These are phyloP conservation scores for Lentinus tigrinus DNA, from an alignment of 768 basidiomycete species.

Conservation along the genomic window DNA sequence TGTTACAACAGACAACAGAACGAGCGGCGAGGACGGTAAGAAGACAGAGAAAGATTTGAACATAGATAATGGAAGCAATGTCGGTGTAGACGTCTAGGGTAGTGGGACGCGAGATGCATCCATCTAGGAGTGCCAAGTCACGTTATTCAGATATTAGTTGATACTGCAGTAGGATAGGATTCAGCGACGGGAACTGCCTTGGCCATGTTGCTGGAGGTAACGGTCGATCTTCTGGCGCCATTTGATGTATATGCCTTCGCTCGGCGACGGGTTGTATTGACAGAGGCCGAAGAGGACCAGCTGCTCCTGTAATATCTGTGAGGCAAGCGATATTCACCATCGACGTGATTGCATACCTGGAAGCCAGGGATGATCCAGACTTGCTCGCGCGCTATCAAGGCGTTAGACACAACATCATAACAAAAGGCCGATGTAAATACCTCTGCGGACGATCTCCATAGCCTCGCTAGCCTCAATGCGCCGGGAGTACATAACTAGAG, in stretches of 20 bases:
- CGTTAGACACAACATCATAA: neutral
- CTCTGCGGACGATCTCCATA: slow-evolving; percentile 57
- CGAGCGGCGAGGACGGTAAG: neutral
- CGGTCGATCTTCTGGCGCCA: slow-evolving; percentile 61
- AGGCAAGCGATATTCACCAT: neutral
- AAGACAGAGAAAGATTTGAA: neutral
- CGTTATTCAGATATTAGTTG: neutral
- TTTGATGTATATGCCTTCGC: slow-evolving; percentile 62
- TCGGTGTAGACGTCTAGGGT: neutral
- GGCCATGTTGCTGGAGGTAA: slow-evolving; percentile 33
- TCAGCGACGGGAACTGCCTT: slow-evolving; percentile 7
- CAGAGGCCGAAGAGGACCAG: slow-evolving; percentile 75
- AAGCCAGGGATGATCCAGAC: slow-evolving; percentile 81
- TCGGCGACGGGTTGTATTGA: slow-evolving; percentile 57
- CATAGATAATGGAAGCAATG: neutral
- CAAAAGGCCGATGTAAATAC: slow-evolving; percentile 33
- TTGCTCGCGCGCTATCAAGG: slow-evolving; percentile 60
- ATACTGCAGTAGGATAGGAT: neutral
- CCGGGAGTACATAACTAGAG: slow-evolving; percentile 65
- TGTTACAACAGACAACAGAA: slow-evolving; percentile 17
- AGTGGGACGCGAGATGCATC: neutral
- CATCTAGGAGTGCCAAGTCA: neutral
- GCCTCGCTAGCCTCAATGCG: slow-evolving; percentile 57
- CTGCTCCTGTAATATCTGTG: slow-evolving; percentile 44
- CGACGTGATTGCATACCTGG: slow-evolving; percentile 32